A percentile compares a stretch with the other conserved stretches of the same genome.
Evolutionary conservation across 768 basidiomycete genomes (phyloP).

Genomic region (Trametes meyenii): DNA sequence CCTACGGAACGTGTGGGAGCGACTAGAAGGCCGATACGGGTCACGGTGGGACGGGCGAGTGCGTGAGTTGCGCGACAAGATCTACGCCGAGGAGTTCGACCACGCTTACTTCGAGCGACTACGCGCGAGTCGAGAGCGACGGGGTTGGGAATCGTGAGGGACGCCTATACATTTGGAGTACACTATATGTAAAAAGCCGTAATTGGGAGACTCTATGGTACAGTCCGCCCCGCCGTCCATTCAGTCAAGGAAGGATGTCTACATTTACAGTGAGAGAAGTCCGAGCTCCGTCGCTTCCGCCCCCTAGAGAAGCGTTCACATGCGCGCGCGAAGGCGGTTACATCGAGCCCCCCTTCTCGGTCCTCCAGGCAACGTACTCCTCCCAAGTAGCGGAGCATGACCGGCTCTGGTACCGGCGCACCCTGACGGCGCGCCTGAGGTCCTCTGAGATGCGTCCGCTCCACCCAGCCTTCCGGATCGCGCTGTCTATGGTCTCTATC

Average conservation of each 20-base stretch:
- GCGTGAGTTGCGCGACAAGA: constrained; percentile 45
- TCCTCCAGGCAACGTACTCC: constrained; percentile 79
- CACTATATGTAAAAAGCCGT: constrained; percentile 16
- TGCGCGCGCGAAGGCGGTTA: constrained; percentile 17
- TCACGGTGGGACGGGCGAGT: constrained; percentile 49
- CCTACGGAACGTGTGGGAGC: constrained; percentile 59
- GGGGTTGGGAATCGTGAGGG: not conserved
- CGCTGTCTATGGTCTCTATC: constrained; percentile 86
- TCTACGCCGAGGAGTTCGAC: constrained; percentile 34
- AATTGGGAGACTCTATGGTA: constrained; percentile 19
- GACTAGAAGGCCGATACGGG: constrained; percentile 58
- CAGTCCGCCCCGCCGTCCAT: constrained; percentile 5
- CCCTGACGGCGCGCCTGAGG: constrained; percentile 69
- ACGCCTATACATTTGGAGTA: constrained; percentile 7
- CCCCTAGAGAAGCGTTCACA: not conserved
- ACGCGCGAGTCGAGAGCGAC: not conserved
- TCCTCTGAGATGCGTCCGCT: constrained; percentile 80
- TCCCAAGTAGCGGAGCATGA: constrained; percentile 70
- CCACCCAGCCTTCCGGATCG: constrained; percentile 95
- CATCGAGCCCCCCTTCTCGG: constrained; percentile 45
- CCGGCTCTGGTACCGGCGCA: constrained; percentile 83
- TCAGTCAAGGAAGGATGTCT: not conserved
- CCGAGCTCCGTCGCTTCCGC: constrained; percentile 14
- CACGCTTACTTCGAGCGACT: constrained; percentile 12
- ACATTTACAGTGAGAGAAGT: not conserved